Percentiles rank a stretch among this genome's conserved stretches.
These are phyloP conservation scores for Ophiostoma quercus DNA, from an alignment of 2,329 filamentous ascomycete genomes.

Conservation along the genomic window DNA sequence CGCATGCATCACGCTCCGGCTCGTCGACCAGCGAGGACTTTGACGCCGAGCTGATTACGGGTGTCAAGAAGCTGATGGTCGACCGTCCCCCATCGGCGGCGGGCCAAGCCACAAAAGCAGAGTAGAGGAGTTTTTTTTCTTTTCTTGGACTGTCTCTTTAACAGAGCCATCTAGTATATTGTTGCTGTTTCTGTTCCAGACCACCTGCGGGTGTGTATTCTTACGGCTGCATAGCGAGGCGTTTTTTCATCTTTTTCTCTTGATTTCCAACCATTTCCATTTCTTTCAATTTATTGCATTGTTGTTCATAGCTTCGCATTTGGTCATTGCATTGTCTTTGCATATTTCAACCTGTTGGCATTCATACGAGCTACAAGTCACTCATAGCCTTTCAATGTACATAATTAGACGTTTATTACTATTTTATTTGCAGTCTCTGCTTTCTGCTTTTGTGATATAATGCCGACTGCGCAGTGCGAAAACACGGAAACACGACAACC, in stretches of 20 bases:
- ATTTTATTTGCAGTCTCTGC: not conserved
- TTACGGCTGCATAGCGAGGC: constrained; percentile 26
- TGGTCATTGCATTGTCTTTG: not conserved
- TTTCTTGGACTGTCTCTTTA: not conserved
- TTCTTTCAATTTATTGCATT: not conserved
- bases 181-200: too few relatives aligned
- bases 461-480: not conserved
- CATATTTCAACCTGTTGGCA: constrained; percentile 11
- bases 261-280: not conserved
- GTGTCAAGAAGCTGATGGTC: constrained; percentile 49
- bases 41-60: constrained; percentile 55
- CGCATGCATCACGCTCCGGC: constrained; percentile 7
- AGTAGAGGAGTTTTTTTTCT: constrained; percentile 9
- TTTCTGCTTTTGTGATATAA: constrained; percentile 8
- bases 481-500: not conserved
- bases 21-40: constrained; percentile 41
- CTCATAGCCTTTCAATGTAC: not conserved
- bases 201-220: not conserved
- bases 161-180: not conserved
- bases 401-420: not conserved
- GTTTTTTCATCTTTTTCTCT: constrained; percentile 21
- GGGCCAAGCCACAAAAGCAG: not conserved
- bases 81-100: constrained; percentile 29
- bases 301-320: not conserved
- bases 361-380: not conserved